These are phyloP conservation scores for Phyllostachys edulis DNA, from an alignment of 176 grass and related monocot species.

Conservation along the genomic window DNA sequence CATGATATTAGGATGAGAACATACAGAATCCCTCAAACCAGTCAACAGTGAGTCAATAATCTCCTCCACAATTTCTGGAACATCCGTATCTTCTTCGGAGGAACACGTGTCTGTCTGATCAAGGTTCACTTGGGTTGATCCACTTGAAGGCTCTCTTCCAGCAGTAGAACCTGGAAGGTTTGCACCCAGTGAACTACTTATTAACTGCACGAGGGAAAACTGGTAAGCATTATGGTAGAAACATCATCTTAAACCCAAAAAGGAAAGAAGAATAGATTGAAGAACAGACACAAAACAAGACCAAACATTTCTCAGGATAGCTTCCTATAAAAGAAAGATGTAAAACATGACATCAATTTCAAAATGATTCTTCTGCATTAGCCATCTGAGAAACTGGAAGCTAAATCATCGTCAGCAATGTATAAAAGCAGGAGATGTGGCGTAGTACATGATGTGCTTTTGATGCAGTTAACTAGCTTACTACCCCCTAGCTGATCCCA, in stretches of 20 bases:
- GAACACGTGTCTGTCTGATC: conserved; percentile 34
- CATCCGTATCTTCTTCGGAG: conserved; percentile 84
- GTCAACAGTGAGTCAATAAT: conserved; percentile 82
- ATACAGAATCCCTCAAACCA: conserved; percentile 90
- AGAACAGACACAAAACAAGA: conserved; percentile 6
- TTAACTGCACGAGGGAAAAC: conserved; percentile 53
- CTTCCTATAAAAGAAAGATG: conserved; percentile 20
- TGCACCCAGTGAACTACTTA: conserved; percentile 68
- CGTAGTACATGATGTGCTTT: not conserved
- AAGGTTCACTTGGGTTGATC: conserved; percentile 33
- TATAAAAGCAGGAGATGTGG: not conserved
- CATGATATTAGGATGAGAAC: conserved; percentile 34
- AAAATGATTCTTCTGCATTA: not conserved
- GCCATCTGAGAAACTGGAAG: not conserved
- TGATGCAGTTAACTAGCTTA: conserved; percentile 12
- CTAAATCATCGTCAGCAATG: not conserved
- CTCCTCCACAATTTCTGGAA: conserved; percentile 90
- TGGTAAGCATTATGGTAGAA: conserved; percentile 26
- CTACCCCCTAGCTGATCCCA: not conserved
- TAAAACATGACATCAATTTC: conserved; percentile 17
- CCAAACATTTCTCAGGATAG: conserved; percentile 1
- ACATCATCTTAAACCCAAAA: not conserved
- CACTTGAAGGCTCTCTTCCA: conserved; percentile 41
- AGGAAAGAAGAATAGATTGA: not conserved
- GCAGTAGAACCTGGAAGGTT: conserved; percentile 58